Evolutionary conservation across 345 rosid genomes (phyloP).

Genomic region (Citropsis articulata): DNA sequence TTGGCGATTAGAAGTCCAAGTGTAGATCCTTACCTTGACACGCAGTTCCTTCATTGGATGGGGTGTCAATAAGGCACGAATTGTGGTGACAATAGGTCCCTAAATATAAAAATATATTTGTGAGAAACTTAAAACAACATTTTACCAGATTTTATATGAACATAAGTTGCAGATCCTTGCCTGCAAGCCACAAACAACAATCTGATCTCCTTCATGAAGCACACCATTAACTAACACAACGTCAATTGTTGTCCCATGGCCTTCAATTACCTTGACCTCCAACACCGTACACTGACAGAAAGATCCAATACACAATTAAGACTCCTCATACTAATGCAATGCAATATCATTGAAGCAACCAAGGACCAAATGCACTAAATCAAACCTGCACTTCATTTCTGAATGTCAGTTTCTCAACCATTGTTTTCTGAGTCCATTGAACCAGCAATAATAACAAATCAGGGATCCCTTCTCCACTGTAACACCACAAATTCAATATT

Average conservation of each 20-base stretch:
- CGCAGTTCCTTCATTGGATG: constrained; percentile 99
- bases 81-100: constrained; percentile 85
- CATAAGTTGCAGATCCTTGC: constrained; percentile 36
- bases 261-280: constrained; percentile 96
- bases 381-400: constrained; percentile 76
- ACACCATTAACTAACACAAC: constrained; percentile 89
- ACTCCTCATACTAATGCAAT: constrained; percentile 15
- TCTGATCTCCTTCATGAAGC: constrained; percentile 92
- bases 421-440: constrained; percentile 92
- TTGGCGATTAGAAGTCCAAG: not conserved
- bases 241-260: constrained; percentile 93
- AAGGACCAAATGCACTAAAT: not conserved
- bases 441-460: constrained; percentile 78
- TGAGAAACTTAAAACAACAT: constrained; percentile 9
- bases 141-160: constrained; percentile 1
- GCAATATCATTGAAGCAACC: not conserved
- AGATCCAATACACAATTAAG: constrained; percentile 27
- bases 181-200: constrained; percentile 95
- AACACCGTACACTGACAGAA: constrained; percentile 82
- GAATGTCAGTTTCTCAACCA: constrained; percentile 89
- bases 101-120: constrained; percentile 29
- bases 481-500: constrained; percentile 26
- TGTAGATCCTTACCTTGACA: constrained; percentile 58
- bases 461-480: constrained; percentile 93
- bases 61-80: constrained; percentile 89